A percentile compares a stretch with the other conserved stretches of the same genome.
phyloP scores from a whole-genome alignment of 495 filamentous ascomycete species.

The Parathielavia appendiculata region DNA sequence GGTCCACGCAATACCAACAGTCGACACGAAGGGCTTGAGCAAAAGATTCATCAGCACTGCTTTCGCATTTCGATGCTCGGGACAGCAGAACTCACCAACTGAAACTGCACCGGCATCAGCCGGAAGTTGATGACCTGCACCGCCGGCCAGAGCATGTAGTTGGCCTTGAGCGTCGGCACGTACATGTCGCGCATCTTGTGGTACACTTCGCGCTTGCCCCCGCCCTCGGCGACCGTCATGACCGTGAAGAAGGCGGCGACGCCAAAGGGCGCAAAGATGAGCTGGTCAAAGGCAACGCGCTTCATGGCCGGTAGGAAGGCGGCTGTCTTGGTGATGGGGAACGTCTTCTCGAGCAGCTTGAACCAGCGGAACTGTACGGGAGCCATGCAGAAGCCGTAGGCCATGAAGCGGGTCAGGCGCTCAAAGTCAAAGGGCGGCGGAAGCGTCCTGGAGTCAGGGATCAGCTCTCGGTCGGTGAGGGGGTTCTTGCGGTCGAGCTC shows the following conservation, averaged over 20 bases:
- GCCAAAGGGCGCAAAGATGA: constrained; percentile 92
- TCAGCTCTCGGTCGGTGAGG: constrained; percentile 58
- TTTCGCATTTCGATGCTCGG: no score
- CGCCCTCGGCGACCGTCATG: constrained; percentile 95
- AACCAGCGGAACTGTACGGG: constrained; percentile 98
- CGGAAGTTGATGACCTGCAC: constrained; percentile 98
- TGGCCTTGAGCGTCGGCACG: constrained; percentile 88
- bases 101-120: constrained; percentile 89
- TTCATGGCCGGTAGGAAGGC: constrained; percentile 76
- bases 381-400: constrained; percentile 92
- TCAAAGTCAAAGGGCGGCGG: constrained; percentile 94
- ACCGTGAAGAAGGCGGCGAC: constrained; percentile 87
- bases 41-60: constrained; percentile 1
- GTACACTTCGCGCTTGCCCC: constrained; percentile 69
- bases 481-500: constrained; percentile 83
- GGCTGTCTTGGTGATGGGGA: constrained; percentile 75
- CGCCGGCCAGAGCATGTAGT: constrained; percentile 91
- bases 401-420: constrained; percentile 87
- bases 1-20: constrained; percentile 98
- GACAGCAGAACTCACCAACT: constrained; percentile 65
- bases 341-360: constrained; percentile 71
- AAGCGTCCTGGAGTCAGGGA: constrained; percentile 55
- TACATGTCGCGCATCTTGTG: constrained; percentile 93
- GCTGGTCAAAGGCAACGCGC: constrained; percentile 86
- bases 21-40: constrained; percentile 89